Evolutionary conservation across 768 basidiomycete genomes (phyloP), one percentile per base, ranked within the genome.

Genomic region (Leccinum subtestaceum): DNA sequence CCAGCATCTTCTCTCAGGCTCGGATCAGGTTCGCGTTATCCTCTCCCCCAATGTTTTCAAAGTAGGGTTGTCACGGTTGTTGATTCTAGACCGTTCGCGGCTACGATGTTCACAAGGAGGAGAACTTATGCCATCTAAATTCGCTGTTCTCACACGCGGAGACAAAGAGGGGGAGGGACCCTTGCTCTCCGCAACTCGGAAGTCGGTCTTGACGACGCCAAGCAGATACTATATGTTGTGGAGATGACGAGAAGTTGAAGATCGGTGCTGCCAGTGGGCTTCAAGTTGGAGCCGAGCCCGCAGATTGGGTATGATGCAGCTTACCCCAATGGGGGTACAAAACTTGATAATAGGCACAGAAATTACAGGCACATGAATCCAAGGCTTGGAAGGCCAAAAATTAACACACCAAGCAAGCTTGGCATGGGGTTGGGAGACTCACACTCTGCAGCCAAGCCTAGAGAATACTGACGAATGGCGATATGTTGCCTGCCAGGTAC

Each of bases 381-480:
- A 45, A 45, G 43, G 19, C 43, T 45, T 45, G 40, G 40, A 25
- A 60, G 21, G 46, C 58, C 62, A 65, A 60, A 59, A 46, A 10
- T 6, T 11, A 6, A 15, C 53, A 29, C 19, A 48, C 52, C 19
- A 36, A 59, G 57, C 32, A 19, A 43, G 36, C 57, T 45, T 45
- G 43, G 43, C 13, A 17, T 10, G 43, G 43, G 21, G 46, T 12
- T 21, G 38, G 45, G 40, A 46, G 40, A 46, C 19, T 21, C 43
- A 25, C 38, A 27, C 40, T 19, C 40, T 19, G n/a, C 10, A n/a
- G 40, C 43, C 46, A 45, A 53, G 51, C 27, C 10, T 9, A 17
- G 4, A 12, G 34, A 36, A 45, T 45, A 34, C 27, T 23, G 34
- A 54, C 55, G 55, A 34, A 65, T 36, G 23, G 32, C 21, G 27